Evolutionary conservation across 2,329 filamentous ascomycete genomes (phyloP).

Genomic region (Cercospora zeae-maydis): DNA sequence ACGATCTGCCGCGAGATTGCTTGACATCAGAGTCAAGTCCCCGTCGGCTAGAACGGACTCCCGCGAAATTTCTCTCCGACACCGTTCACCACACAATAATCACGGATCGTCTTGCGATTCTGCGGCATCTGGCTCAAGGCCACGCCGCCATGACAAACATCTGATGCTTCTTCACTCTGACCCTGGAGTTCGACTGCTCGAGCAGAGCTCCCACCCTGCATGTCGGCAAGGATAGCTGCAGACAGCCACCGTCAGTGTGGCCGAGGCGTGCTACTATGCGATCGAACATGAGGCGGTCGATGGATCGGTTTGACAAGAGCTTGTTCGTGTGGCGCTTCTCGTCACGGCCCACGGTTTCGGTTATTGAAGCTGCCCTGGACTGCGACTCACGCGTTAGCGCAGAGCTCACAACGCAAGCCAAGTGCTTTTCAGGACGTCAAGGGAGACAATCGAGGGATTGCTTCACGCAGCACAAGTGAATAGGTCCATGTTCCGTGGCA

Average conservation of each 20-base stretch:
- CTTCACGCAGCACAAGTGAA: background rate
- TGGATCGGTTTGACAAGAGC: background rate
- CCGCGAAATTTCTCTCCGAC: background rate
- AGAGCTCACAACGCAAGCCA: background rate
- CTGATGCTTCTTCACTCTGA: background rate
- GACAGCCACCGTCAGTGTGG: constrained; percentile 1
- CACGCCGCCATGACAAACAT: too few relatives aligned
- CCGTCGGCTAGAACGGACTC: background rate
- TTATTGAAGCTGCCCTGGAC: background rate
- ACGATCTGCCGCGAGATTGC: background rate
- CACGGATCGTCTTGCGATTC: background rate
- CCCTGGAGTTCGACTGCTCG: background rate
- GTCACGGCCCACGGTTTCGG: background rate
- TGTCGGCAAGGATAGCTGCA: background rate
- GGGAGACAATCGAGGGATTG: background rate
- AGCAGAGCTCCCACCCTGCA: background rate
- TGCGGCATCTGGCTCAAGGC: background rate
- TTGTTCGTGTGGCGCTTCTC: background rate
- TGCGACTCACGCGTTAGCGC: background rate
- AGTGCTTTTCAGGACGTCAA: background rate
- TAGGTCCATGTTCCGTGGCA: background rate
- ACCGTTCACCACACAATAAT: background rate
- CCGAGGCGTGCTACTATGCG: background rate
- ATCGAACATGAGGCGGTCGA: background rate
- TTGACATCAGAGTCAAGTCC: background rate